Evolutionary conservation across 176 grass and related monocot species (phyloP), one percentile per base, ranked within the genome.

Genomic region (Elymus sibiricus): DNA sequence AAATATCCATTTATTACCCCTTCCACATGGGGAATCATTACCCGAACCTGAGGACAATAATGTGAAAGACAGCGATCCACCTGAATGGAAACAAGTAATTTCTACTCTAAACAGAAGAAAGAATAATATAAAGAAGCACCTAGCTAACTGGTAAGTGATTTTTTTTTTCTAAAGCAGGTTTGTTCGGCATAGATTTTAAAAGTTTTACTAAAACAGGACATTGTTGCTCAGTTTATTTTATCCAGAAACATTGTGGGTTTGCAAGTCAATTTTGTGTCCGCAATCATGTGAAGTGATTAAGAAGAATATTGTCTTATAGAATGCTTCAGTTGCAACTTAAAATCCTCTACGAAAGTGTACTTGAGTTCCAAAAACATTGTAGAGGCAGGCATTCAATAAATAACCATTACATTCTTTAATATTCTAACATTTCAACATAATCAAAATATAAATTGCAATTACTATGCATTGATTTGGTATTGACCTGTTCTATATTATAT

Each of bases 1-100:
- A 80, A 87, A 90, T 64, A 91, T 98, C 80, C 97, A 96, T 87
- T 79, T 89, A 47, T 92, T 96, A 85, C 84, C 97, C 10, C 61
- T 98, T 79, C 97, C 92, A 40, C 25, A 69, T 56, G 34, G 84
- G 37, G 82, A 66, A 68, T 56, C 79, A 88, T 12, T 34, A 66
- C 53, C 75, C 19, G 34, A 80, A 59, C 83, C 63, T 82, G 63
- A 69, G 62, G 59, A 81, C 29, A 62, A 21, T 51, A 59, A 61
- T 85, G 70, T 70, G 47, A 84, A 84, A 53, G 31, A 60, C 40
- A 49, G 9, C n/a, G 83, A 90, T 79, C 87, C 92, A 61, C 82
- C 46, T 84, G 88, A 92, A 81, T 98, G 92, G 97, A 80, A 91
- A 44, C 84, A 91, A 47, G n/a, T 91, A 65, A 75, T 95, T 79